Conservation (phyloP, 2,329 filamentous ascomycete genomes). For the Fusarium brevicatenulatum region DNA sequence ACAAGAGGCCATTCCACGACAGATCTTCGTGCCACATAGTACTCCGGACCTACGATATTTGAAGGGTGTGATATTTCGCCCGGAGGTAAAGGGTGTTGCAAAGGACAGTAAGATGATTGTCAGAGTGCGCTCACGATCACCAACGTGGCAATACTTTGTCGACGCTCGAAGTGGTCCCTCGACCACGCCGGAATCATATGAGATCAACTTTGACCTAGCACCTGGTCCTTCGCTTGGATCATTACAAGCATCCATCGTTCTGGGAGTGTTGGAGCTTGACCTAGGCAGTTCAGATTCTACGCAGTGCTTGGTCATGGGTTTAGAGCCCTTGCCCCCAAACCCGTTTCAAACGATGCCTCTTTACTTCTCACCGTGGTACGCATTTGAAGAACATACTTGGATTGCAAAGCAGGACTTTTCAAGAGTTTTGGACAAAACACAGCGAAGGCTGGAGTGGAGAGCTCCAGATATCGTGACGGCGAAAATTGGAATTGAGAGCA, state of each 20-base stretch:
- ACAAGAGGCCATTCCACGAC: slow-evolving; percentile 30
- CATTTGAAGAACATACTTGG: slow-evolving; percentile 39
- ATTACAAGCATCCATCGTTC: slow-evolving; percentile 30
- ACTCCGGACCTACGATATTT: slow-evolving; percentile 30
- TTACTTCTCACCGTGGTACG: slow-evolving; percentile 44
- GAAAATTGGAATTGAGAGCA: slow-evolving; percentile 38
- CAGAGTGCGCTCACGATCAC: slow-evolving; percentile 41
- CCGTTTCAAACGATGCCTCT: slow-evolving; percentile 43
- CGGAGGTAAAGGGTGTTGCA: slow-evolving; percentile 23
- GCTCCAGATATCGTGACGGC: slow-evolving; percentile 22
- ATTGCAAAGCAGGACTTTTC: slow-evolving; percentile 30
- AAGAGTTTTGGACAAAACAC: slow-evolving; percentile 28
- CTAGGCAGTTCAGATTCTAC: slow-evolving; percentile 19
- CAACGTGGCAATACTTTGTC: slow-evolving; percentile 43
- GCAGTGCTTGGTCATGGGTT: slow-evolving; percentile 38
- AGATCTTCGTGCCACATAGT: slow-evolving; percentile 41
- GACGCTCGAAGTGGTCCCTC: slow-evolving; percentile 19
- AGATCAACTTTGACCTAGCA: slow-evolving; percentile 42
- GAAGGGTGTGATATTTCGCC: slow-evolving; percentile 43
- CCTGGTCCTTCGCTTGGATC: slow-evolving; percentile 35
- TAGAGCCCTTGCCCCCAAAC: slow-evolving; percentile 42
- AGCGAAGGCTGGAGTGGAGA: slow-evolving; percentile 24
- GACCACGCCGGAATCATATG: slow-evolving; percentile 33
- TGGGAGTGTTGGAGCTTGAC: slow-evolving; percentile 41
- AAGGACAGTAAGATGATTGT: slow-evolving; percentile 4